phyloP scores from a whole-genome alignment of 164 flowering plant species.

The Echeveria elegans region DNA sequence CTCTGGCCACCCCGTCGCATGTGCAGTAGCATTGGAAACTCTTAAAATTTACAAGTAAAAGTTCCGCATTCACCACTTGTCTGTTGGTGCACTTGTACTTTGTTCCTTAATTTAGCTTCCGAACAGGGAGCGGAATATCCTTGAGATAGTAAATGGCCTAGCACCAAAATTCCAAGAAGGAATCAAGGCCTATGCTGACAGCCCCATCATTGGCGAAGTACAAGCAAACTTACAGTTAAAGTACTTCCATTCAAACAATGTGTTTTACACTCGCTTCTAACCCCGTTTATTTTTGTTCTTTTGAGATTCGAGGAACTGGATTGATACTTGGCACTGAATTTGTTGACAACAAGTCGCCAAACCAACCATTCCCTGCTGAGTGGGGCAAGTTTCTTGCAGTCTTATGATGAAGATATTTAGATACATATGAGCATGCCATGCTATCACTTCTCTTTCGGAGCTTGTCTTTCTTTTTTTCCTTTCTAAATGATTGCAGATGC shows the following conservation, averaged over 20 bases:
- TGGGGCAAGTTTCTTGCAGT: background rate
- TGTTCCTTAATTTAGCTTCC: background rate
- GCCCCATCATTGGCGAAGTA: background rate
- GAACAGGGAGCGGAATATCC: background rate
- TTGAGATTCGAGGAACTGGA: background rate
- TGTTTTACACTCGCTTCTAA: background rate
- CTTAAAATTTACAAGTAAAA: background rate
- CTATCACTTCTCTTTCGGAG: background rate
- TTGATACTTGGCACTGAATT: background rate
- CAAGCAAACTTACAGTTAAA: background rate
- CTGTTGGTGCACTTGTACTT: background rate
- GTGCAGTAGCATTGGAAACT: background rate
- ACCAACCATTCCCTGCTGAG: background rate
- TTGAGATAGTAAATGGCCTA: background rate
- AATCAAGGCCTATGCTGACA: background rate
- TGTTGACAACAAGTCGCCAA: background rate
- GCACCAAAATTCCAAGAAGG: background rate
- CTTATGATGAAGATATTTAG: background rate
- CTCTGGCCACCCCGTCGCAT: background rate
- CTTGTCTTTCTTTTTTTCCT: background rate
- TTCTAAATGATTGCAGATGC: too few relatives aligned
- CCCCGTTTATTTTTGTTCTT: too few relatives aligned
- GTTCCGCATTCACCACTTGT: background rate
- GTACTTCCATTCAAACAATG: background rate
- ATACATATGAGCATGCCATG: background rate